Conservation (phyloP, 768 basidiomycete species). For the Boletus barrowsii region DNA sequence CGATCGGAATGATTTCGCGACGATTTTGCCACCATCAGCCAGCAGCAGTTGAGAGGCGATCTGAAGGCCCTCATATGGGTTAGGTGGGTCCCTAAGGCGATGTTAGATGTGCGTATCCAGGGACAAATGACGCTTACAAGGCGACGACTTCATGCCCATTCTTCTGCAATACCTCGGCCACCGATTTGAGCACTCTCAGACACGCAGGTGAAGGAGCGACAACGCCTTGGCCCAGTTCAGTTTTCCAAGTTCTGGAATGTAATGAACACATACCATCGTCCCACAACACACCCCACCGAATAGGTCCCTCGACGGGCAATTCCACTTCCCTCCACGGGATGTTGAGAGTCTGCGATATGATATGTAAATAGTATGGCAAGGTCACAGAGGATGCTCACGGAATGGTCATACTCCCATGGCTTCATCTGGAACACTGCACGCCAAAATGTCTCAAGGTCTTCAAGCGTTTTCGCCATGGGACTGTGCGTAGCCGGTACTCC, state of each 20-base stretch:
- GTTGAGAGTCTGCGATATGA: slow-evolving; percentile 25
- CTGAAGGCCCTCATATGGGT: slow-evolving; percentile 52
- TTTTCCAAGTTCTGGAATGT: background rate
- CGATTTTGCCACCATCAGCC: slow-evolving; percentile 46
- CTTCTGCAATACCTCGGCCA: slow-evolving; percentile 41
- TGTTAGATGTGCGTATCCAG: background rate
- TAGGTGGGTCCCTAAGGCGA: slow-evolving; percentile 28
- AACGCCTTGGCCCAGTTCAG: slow-evolving; percentile 42
- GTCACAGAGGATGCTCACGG: slow-evolving; percentile 22
- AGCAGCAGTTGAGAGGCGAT: slow-evolving; percentile 52
- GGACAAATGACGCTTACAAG: slow-evolving; percentile 39
- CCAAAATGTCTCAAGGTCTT: slow-evolving; percentile 66
- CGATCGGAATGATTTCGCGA: slow-evolving; percentile 32
- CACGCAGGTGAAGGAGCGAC: slow-evolving; percentile 60
- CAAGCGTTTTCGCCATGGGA: slow-evolving; percentile 61
- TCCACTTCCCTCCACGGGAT: slow-evolving; percentile 39
- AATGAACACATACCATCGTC: slow-evolving; percentile 46
- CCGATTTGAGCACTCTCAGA: slow-evolving; percentile 47
- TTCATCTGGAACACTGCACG: slow-evolving; percentile 55
- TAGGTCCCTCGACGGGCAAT: slow-evolving; percentile 43
- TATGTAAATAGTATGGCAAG: too few relatives aligned
- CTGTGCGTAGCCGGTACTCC: slow-evolving; percentile 50
- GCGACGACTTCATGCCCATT: slow-evolving; percentile 51
- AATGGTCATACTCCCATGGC: slow-evolving; percentile 67
- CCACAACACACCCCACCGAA: slow-evolving; percentile 65